Evolutionary conservation across 2,329 filamentous ascomycete genomes (phyloP).

Genomic region (Cytospora mali): DNA sequence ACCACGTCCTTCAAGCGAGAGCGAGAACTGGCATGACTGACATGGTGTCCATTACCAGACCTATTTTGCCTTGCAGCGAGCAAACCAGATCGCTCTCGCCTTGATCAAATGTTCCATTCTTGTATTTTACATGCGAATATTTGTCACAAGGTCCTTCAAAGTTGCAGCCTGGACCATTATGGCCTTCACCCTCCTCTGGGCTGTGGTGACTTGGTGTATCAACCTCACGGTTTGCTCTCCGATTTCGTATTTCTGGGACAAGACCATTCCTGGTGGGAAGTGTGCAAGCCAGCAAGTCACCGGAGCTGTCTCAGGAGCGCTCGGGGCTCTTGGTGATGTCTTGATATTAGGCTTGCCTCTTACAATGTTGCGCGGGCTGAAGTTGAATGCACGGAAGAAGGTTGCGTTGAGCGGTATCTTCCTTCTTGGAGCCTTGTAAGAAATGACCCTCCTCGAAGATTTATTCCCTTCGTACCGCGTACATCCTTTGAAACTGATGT

Average conservation of each 20-base stretch:
- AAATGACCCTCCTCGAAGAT: background rate
- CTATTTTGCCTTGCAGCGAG: constrained; percentile 29
- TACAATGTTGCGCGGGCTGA: constrained; percentile 11
- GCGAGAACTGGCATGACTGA: background rate
- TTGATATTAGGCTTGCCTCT: constrained; percentile 12
- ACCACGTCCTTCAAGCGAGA: background rate
- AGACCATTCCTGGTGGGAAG: constrained; percentile 24
- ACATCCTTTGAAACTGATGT: background rate
- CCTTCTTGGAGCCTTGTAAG: constrained; percentile 26
- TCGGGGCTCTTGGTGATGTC: constrained; percentile 21
- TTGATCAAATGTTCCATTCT: constrained; percentile 32
- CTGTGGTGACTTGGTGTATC: constrained; percentile 27
- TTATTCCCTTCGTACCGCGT: background rate
- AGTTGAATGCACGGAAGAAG: constrained; percentile 24
- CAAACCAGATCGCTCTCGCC: constrained; percentile 26
- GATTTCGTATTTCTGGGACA: constrained; percentile 30
- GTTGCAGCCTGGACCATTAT: constrained; percentile 24
- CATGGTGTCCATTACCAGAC: constrained; percentile 14
- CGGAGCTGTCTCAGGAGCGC: constrained; percentile 28
- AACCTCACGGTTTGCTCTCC: constrained; percentile 31
- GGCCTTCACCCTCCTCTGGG: constrained; percentile 30
- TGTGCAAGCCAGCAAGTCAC: constrained; percentile 29
- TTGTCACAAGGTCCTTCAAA: constrained; percentile 4
- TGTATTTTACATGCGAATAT: constrained; percentile 30
- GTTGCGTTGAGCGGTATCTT: constrained; percentile 24